These are phyloP conservation scores for Russula abietina DNA, from an alignment of 768 basidiomycete species.

Conservation along the genomic window DNA sequence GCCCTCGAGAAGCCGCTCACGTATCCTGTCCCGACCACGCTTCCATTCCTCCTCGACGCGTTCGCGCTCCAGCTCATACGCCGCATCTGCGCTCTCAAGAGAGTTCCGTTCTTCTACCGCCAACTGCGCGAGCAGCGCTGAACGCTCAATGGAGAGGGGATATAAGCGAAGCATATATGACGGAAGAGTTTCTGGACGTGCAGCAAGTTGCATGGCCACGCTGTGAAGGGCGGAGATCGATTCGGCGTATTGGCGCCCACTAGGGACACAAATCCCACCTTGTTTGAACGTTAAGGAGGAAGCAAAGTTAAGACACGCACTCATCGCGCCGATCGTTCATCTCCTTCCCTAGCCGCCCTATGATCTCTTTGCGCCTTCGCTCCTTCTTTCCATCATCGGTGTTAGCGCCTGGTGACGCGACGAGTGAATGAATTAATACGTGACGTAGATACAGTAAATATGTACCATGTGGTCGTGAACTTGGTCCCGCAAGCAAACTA, in stretches of 20 bases:
- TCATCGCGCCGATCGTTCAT: conserved; percentile 71
- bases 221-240: conserved; percentile 54
- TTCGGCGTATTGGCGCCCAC: conserved; percentile 58
- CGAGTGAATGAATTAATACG: conserved; percentile 3
- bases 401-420: conserved; percentile 20
- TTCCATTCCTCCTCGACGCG: conserved; percentile 80
- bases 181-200: conserved; percentile 58
- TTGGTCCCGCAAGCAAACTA: conserved; percentile 34
- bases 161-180: conserved; percentile 68
- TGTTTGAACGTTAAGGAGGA: conserved; percentile 13
- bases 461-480: conserved; percentile 14
- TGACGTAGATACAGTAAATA: neutral
- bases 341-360: conserved; percentile 67
- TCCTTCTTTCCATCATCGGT: conserved; percentile 51
- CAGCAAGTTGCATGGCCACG: conserved; percentile 55
- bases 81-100: conserved; percentile 58
- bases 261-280: conserved; percentile 27
- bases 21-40: conserved; percentile 64
- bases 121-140: conserved; percentile 62
- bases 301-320: conserved; percentile 37
- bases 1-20: too few relatives aligned
- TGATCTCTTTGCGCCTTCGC: conserved; percentile 60
- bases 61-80: conserved; percentile 73
- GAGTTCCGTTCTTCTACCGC: conserved; percentile 62
- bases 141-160: conserved; percentile 69